Base-by-base conservation (phyloP, 371 early-diverging fungal species). In the Dipsacomyces acuminosporus region DNA sequence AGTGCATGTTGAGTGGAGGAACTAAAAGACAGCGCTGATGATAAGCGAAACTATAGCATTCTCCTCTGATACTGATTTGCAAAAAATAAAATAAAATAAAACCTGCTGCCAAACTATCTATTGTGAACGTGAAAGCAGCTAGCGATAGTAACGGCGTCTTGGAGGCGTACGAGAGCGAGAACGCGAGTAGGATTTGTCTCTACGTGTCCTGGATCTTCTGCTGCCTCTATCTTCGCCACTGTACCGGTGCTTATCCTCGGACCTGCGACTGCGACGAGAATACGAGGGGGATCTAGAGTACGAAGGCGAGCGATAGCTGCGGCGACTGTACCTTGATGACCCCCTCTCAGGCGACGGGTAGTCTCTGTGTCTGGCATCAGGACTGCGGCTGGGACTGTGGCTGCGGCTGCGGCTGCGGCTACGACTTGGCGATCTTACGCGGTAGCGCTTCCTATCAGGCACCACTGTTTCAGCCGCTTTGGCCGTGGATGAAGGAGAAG, bases 1-100 rank as follows among this genome's bases (percentile, higher is more conserved):
- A 45, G 93, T 94, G 3, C 82, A 86, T 66, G 88, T 94, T 24
- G 85, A 87, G 24, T 96, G 96, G 96, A 8, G 38, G n/a, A n/a
- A 7, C 38, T 38, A 13, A 38, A 38, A 13, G n/a, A n/a, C n/a
- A n/a, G n/a, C n/a, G n/a, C n/a, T n/a, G n/a, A n/a, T n/a, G n/a
- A n/a, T n/a, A n/a, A n/a, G n/a, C n/a, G n/a, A n/a, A n/a, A n/a
- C n/a, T n/a, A n/a, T n/a, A n/a, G n/a, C n/a, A n/a, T n/a, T n/a
- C n/a, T n/a, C n/a, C n/a, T n/a, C n/a, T n/a, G n/a, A n/a, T n/a
- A n/a, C n/a, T n/a, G n/a, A n/a, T n/a, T n/a, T n/a, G n/a, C n/a
- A n/a, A n/a, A n/a, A n/a, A n/a, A n/a, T n/a, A n/a, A n/a, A n/a
- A n/a, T n/a, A n/a, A n/a, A n/a, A n/a, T n/a, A n/a, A n/a, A n/a